Evolutionary conservation across 2,329 filamentous ascomycete genomes (phyloP), one percentile per base, ranked within the genome.

Genomic region (Diplodia intermedia): DNA sequence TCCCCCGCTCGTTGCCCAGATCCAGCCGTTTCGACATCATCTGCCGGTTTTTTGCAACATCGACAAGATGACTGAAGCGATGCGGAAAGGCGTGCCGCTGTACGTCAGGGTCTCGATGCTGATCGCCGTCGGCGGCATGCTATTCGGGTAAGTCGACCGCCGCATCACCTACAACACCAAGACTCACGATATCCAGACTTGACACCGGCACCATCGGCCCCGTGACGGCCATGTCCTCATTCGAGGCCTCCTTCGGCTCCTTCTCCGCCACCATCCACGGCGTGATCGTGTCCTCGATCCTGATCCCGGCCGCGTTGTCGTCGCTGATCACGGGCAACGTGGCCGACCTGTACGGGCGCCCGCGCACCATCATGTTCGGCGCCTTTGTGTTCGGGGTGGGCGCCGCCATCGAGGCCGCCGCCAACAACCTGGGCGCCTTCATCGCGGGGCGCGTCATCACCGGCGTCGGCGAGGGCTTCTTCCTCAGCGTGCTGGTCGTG

Each of bases 401-500:
- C 55, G 71, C 76, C n/a, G 76, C 76, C 65, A 76, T 80, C 57
- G 47, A 90, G 74, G 83, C 81, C 2, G 79, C 79, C 0, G 80
- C 86, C 1, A 72, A 78, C 1, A 75, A 78, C 8, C 73, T 89
- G 1, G 78, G 78, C 0, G 84, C 86, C 77, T 85, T 90, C 53
- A 77, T 89, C 40, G 77, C 81, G 3, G 88, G 88, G 0, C 79
- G 88, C 1, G 80, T 81, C 0, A 71, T 90, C 4, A 83, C 81
- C n/a, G 88, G 88, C 0, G 72, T 89, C 12, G 88, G 88, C 0
- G 83, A 89, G 71, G 87, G 88, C 0, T 73, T 88, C 1, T 89
- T 83, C 71, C 72, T 90, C 4, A 83, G 83, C 47, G 47, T 67
- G 40, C 36, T 56, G 40, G 60, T 43, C 20, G 68, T 68, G 3